Evolutionary conservation across 2,329 filamentous ascomycete species (phyloP).

Genomic region (Coniochaeta sp.): DNA sequence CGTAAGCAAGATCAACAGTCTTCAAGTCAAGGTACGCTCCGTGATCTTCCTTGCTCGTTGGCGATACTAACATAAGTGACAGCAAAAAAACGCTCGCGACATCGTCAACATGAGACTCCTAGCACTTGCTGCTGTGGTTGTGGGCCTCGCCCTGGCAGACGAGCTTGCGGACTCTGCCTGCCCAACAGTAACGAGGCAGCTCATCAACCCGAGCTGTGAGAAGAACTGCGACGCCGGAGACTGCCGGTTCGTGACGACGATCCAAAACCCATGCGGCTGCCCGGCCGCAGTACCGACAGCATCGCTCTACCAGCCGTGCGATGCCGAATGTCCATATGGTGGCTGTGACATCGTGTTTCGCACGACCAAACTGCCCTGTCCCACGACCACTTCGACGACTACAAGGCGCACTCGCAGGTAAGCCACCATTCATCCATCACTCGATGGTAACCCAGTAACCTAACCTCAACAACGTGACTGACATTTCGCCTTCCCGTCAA

Average conservation of each 20-base stretch:
- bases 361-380: constrained; percentile 14
- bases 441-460: neutral
- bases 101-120: constrained; percentile 14
- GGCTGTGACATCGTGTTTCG: constrained; percentile 20
- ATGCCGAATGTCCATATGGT: constrained; percentile 19
- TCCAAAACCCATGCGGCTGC: constrained; percentile 21
- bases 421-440: constrained; percentile 6
- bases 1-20: neutral
- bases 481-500: constrained; percentile 10
- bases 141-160: constrained; percentile 10
- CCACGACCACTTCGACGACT: constrained; percentile 5
- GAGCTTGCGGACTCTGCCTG: constrained; percentile 8
- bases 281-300: constrained; percentile 18
- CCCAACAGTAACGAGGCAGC: constrained; percentile 19
- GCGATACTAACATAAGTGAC: neutral
- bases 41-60: neutral
- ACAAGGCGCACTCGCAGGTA: constrained; percentile 6
- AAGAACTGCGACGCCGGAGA: constrained; percentile 16
- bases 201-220: constrained; percentile 15
- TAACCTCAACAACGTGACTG: constrained; percentile 5
- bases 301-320: constrained; percentile 20
- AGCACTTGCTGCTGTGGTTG: constrained; percentile 8
- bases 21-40: neutral
- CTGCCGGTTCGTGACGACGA: constrained; percentile 18
- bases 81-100: neutral